phyloP scores from a whole-genome alignment of 2,329 filamentous ascomycete species.

The Pleoardoris graminearum region DNA sequence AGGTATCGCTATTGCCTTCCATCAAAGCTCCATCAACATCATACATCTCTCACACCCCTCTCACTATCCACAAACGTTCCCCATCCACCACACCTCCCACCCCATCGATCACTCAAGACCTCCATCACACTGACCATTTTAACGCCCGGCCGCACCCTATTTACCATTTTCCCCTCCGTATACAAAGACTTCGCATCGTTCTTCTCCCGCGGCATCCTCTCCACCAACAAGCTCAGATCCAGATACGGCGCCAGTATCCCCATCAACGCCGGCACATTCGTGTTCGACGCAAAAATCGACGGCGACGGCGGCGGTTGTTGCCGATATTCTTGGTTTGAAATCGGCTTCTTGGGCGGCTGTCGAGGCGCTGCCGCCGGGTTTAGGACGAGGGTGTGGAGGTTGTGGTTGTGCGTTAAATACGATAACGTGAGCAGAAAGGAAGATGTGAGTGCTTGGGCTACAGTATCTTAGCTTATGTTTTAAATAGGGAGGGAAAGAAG shows the following conservation, averaged over 20 bases:
- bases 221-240: conserved; percentile 50
- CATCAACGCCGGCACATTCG: conserved; percentile 44
- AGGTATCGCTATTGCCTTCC: too few relatives aligned
- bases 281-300: conserved; percentile 48
- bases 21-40: neutral
- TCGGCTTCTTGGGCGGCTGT: conserved; percentile 2
- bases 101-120: conserved; percentile 49
- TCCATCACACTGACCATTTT: conserved; percentile 48
- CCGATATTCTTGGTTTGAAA: neutral
- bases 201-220: conserved; percentile 38
- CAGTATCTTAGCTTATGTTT: conserved; percentile 10
- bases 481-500: conserved; percentile 15
- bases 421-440: conserved; percentile 48
- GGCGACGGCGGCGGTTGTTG: conserved; percentile 27
- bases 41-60: conserved; percentile 12
- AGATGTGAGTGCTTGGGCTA: conserved; percentile 47
- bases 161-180: conserved; percentile 14
- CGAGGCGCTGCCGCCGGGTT: conserved; percentile 35
- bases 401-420: conserved; percentile 43
- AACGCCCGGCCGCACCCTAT: conserved; percentile 17
- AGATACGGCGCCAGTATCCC: conserved; percentile 41
- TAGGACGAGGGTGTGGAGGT: conserved; percentile 48
- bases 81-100: conserved; percentile 46
- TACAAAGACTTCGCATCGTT: conserved; percentile 43
- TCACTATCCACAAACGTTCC: conserved; percentile 21